phyloP scores from a whole-genome alignment of 352 stramenopile genomes.

The Pseudoperonospora humuli region DNA sequence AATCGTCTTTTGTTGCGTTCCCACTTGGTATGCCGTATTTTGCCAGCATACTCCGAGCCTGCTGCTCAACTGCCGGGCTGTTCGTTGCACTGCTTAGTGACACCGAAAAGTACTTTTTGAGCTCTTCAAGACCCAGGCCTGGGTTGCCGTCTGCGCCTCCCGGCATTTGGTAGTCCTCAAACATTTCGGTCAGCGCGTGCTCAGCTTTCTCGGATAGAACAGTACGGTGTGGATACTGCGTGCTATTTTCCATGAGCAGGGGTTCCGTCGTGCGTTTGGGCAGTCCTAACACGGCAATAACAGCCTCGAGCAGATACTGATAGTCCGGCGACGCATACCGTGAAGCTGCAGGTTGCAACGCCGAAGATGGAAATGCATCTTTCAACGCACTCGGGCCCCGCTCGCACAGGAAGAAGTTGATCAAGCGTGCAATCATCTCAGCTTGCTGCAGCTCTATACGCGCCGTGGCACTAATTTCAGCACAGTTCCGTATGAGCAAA shows the following conservation, averaged over 20 bases:
- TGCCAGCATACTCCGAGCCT: conserved; percentile 48
- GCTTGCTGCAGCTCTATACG: conserved; percentile 41
- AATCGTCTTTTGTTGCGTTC: conserved; percentile 19
- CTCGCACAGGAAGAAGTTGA: conserved; percentile 80
- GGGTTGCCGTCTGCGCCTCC: conserved; percentile 13
- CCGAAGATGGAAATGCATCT: conserved; percentile 62
- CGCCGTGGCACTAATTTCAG: conserved; percentile 44
- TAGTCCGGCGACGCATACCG: conserved; percentile 79
- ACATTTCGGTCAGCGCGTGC: conserved; percentile 64
- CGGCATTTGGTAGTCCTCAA: conserved; percentile 51
- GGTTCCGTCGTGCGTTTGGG: conserved; percentile 53
- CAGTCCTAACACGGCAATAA: conserved; percentile 78
- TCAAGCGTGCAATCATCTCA: conserved; percentile 72
- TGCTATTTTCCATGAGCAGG: conserved; percentile 53
- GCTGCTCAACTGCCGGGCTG: conserved; percentile 51
- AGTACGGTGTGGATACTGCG: conserved; percentile 62
- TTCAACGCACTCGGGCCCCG: conserved; percentile 52
- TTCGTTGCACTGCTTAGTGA: conserved; percentile 50
- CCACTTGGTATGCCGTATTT: conserved; percentile 49
- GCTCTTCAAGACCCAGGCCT: conserved; percentile 47
- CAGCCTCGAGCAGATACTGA: conserved; percentile 83
- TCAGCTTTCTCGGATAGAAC: conserved; percentile 68
- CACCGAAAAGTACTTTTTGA: conserved; percentile 61
- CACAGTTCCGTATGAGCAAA: conserved; percentile 74
- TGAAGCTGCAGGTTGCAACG: conserved; percentile 30